Evolutionary conservation across 495 filamentous ascomycete genomes (phyloP).

Genomic region (Letharia columbiana): DNA sequence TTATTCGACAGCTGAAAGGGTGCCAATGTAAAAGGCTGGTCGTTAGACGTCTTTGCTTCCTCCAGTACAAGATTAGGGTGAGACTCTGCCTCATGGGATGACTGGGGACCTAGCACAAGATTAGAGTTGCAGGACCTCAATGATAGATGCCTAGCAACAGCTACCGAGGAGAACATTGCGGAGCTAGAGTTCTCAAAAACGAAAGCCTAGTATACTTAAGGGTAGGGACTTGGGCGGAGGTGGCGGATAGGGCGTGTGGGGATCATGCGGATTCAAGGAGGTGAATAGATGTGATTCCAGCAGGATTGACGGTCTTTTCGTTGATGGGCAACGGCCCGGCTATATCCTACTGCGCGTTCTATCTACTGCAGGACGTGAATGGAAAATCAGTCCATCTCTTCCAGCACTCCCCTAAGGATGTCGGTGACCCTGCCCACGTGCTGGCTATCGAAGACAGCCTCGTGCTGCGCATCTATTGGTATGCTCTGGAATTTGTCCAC

Average conservation of each 20-base stretch:
- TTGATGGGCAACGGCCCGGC: no score
- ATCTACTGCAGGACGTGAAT: no score
- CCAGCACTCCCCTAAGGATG: slow-evolving; percentile 13
- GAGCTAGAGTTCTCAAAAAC: slow-evolving; percentile 33
- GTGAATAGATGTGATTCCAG: no score
- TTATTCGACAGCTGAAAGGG: not conserved
- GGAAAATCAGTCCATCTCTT: not conserved
- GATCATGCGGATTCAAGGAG: not conserved
- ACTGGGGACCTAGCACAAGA: no score
- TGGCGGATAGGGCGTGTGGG: slow-evolving; percentile 31
- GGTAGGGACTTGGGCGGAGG: slow-evolving; percentile 14
- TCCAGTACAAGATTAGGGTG: no score
- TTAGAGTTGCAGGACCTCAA: no score
- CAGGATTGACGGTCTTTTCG: no score
- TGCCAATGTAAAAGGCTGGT: not conserved
- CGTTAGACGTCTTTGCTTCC: no score
- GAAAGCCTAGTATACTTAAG: slow-evolving; percentile 13
- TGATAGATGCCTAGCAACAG: not conserved
- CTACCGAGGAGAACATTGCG: slow-evolving; percentile 36
- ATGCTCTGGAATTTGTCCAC: slow-evolving; percentile 15
- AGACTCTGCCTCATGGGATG: no score
- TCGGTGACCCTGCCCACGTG: slow-evolving; percentile 14
- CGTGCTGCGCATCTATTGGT: slow-evolving; percentile 17
- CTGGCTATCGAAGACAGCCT: slow-evolving; percentile 17
- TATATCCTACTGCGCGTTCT: no score